Percentiles rank a stretch among this genome's conserved stretches.
These are phyloP conservation scores for Ophiostoma sp. DNA, from an alignment of 2,329 filamentous ascomycete species.

Conservation along the genomic window DNA sequence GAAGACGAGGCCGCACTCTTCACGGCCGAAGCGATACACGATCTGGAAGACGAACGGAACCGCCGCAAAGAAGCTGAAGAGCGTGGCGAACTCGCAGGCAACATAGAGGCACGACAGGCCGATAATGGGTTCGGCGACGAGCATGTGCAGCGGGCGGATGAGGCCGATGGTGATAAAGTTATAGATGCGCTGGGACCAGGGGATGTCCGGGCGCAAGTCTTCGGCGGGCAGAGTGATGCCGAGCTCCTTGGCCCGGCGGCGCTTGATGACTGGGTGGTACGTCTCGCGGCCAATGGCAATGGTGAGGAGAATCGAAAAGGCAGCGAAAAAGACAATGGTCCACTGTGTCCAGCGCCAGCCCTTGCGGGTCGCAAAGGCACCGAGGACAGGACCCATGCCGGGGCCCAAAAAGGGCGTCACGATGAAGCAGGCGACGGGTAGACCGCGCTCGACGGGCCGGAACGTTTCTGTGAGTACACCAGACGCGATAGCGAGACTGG, in stretches of 20 bases:
- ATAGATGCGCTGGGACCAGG: constrained; percentile 34
- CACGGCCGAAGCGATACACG: constrained; percentile 47
- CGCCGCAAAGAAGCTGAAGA: constrained; percentile 55
- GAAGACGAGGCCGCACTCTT: constrained; percentile 48
- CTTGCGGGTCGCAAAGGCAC: constrained; percentile 49
- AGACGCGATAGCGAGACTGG: constrained; percentile 50
- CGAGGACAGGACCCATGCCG: constrained; percentile 51
- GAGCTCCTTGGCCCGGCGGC: constrained; percentile 41
- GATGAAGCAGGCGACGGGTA: constrained; percentile 48
- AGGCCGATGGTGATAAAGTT: constrained; percentile 46
- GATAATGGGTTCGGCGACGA: constrained; percentile 64
- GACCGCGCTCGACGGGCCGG: constrained; percentile 43
- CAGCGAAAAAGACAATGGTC: constrained; percentile 50
- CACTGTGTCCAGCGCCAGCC: constrained; percentile 58
- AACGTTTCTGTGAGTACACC: constrained; percentile 55
- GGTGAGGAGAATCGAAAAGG: constrained; percentile 40
- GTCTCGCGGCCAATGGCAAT: constrained; percentile 54
- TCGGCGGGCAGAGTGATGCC: constrained; percentile 32
- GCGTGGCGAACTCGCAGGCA: constrained; percentile 51
- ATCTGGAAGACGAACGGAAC: constrained; percentile 50
- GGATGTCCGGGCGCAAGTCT: constrained; percentile 30
- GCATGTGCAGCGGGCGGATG: constrained; percentile 56
- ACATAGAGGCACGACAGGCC: constrained; percentile 55
- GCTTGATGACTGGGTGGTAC: constrained; percentile 53
- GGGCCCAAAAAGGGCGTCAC: constrained; percentile 56